These are phyloP conservation scores for Diospyros kaki DNA, from an alignment of 148 eudicot species.

Conservation along the genomic window DNA sequence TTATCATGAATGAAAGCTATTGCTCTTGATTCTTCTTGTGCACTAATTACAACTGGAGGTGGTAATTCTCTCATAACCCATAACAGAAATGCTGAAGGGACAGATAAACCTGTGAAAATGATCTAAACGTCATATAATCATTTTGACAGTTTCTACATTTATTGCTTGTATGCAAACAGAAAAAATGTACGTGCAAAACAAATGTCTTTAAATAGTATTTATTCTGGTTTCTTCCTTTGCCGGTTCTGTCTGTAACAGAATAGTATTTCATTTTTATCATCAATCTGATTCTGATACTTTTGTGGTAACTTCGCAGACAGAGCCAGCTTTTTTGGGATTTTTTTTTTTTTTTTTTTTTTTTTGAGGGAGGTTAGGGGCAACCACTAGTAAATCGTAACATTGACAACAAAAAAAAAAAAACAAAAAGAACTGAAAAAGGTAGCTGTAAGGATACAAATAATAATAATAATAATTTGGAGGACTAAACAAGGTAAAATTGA, in stretches of 20 bases:
- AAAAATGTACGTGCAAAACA: neutral
- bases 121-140: conserved; percentile 4
- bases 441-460: too few species aligned
- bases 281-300: neutral
- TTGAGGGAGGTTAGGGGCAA: too few species aligned
- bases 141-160: neutral
- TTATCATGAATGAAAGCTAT: conserved; percentile 65
- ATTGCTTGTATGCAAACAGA: neutral
- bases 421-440: too few species aligned
- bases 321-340: too few species aligned
- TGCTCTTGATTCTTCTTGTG: conserved; percentile 55
- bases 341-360: too few species aligned
- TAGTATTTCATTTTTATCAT: neutral
- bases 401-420: too few species aligned
- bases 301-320: neutral
- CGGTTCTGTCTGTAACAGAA: neutral
- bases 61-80: conserved; percentile 93
- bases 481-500: neutral
- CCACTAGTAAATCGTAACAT: too few species aligned
- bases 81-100: conserved; percentile 71
- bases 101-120: conserved; percentile 62
- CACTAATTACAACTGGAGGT: conserved; percentile 35
- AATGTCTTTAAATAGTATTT: neutral
- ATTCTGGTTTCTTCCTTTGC: neutral
- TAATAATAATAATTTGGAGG: neutral